Evolutionary conservation across 1,139 yeast genomes (phyloP).

Genomic region (Protomyces arabidopsidicola): DNA sequence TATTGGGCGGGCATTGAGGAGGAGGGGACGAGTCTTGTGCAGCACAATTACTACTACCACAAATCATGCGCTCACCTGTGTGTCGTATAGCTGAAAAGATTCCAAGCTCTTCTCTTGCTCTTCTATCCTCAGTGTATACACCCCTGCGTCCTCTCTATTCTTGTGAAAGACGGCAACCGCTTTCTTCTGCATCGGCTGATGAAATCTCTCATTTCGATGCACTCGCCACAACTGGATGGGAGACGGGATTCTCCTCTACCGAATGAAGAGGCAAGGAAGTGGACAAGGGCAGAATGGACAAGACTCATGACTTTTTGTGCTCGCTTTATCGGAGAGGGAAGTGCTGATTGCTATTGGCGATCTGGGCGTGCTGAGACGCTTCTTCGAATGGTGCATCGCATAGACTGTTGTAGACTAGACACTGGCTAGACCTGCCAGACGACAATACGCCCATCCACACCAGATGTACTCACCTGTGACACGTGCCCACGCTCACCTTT

Average conservation of each 20-base stretch:
- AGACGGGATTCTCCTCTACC: constrained; percentile 40
- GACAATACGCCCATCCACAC: constrained; percentile 28
- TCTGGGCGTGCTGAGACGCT: constrained; percentile 42
- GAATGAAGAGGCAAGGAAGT: constrained; percentile 32
- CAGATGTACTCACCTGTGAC: constrained; percentile 25
- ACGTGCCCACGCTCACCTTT: constrained; percentile 16
- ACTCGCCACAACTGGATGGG: constrained; percentile 95
- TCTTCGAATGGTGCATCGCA: constrained; percentile 31
- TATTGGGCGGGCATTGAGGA: too few relatives aligned
- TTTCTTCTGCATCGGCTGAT: constrained; percentile 34
- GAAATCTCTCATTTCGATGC: constrained; percentile 82
- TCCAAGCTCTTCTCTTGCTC: neutral
- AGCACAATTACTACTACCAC: neutral
- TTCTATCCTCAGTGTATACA: neutral
- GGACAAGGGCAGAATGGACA: constrained; percentile 37
- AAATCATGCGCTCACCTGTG: neutral
- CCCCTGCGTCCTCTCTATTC: neutral
- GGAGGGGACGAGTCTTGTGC: too few relatives aligned
- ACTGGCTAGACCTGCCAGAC: constrained; percentile 16
- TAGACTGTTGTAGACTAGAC: neutral
- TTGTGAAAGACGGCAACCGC: neutral
- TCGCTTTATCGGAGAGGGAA: constrained; percentile 43
- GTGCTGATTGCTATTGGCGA: constrained; percentile 44
- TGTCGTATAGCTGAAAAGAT: neutral
- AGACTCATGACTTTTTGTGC: constrained; percentile 34